These are phyloP conservation scores for Flaveria ramosissima DNA, from an alignment of 129 eudicot genomes.

Conservation along the genomic window DNA sequence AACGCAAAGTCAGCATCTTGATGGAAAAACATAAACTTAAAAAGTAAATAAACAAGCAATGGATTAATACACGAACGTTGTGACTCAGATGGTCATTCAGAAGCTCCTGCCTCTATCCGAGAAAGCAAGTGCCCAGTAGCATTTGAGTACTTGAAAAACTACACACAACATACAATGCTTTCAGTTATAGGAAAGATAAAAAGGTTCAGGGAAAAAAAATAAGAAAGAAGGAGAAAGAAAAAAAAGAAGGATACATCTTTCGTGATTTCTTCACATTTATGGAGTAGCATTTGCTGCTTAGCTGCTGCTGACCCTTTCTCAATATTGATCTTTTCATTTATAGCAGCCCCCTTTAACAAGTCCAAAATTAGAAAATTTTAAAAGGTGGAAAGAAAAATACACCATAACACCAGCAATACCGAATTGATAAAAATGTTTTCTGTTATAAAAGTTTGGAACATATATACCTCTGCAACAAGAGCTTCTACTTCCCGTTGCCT, in stretches of 20 bases:
- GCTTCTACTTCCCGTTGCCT: conserved; percentile 62
- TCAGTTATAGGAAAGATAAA: background rate
- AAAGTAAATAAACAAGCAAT: background rate
- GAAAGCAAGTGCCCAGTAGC: conserved; percentile 36
- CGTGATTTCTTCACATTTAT: conserved; percentile 53
- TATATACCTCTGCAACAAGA: conserved; percentile 63
- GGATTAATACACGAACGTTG: background rate
- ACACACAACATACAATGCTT: conserved; percentile 29
- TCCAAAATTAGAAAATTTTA: background rate
- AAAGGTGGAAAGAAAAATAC: background rate
- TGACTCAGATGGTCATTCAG: background rate
- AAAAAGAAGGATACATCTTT: conserved; percentile 44
- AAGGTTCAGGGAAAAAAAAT: background rate
- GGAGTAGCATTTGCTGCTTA: conserved; percentile 47
- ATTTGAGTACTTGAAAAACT: conserved; percentile 53
- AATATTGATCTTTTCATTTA: conserved; percentile 44
- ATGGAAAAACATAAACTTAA: background rate
- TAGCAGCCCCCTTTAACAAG: conserved; percentile 58
- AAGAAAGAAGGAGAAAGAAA: background rate
- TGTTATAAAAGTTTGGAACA: background rate
- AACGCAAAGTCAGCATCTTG: background rate
- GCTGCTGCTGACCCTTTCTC: conserved; percentile 64
- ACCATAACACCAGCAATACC: background rate
- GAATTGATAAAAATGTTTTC: background rate
- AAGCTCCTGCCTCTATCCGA: conserved; percentile 23